Percentiles rank a stretch among this genome's conserved stretches.
phyloP scores from a whole-genome alignment of 192 early-diverging fungal species.

The Lobulomyces angularis region DNA sequence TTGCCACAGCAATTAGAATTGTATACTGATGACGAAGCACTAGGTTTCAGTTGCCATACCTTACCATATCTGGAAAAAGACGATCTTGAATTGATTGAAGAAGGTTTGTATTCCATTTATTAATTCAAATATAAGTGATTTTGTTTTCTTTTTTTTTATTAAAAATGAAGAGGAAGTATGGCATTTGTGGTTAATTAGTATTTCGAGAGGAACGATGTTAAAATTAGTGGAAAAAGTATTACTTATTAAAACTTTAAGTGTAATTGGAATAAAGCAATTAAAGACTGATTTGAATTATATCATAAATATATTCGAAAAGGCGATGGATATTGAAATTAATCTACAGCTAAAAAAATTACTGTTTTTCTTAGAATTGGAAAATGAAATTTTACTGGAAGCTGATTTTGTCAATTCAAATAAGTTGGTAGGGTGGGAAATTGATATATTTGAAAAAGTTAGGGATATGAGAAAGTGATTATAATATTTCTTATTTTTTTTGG shows the following conservation, averaged over 20 bases:
- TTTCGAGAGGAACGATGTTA: constrained; percentile 48
- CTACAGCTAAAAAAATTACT: too few species aligned
- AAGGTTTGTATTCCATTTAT: constrained; percentile 5
- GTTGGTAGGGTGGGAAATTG: too few species aligned
- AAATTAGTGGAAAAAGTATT: constrained; percentile 21
- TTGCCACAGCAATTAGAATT: constrained; percentile 60
- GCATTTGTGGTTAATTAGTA: constrained; percentile 56
- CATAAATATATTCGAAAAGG: constrained; percentile 40
- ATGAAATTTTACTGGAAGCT: too few species aligned
- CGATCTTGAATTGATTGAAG: constrained; percentile 14
- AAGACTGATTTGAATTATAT: constrained; percentile 53
- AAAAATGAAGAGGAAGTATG: constrained; percentile 24
- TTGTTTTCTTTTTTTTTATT: constrained; percentile 1
- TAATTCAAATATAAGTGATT: constrained; percentile 2
- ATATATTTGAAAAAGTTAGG: too few species aligned
- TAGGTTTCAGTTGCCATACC: constrained; percentile 28
- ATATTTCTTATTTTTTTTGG: too few species aligned
- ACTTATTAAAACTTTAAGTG: constrained; percentile 24
- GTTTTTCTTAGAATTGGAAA: too few species aligned
- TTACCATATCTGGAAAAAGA: constrained; percentile 27
- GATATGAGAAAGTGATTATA: too few species aligned
- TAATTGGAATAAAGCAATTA: constrained; percentile 41
- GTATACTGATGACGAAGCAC: constrained; percentile 36
- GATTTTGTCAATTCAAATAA: too few species aligned
- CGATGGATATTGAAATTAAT: constrained; percentile 41